Evolutionary conservation across 495 filamentous ascomycete genomes (phyloP), one percentile per base, ranked within the genome.

Genomic region (Paragyromitra xinjiangensis): DNA sequence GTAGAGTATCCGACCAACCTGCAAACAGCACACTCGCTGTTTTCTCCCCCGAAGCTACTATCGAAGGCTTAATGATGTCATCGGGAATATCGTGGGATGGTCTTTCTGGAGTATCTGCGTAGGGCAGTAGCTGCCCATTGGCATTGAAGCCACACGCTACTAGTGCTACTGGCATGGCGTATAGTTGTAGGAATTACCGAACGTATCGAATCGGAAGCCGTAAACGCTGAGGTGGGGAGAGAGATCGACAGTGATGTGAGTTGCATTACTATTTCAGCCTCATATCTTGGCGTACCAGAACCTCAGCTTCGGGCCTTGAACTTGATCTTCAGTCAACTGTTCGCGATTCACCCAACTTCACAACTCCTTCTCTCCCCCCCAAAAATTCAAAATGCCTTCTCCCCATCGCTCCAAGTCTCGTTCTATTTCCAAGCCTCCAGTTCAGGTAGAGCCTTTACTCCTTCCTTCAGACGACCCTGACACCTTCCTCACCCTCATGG

Each of bases 401-500:
- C 78, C 75, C 1, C 68, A 64, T 48, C 64, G 64, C 14, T 73
- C 75, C 9, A 64, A 53, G 6, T 73, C 76, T 34, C 48, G 56
- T 39, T 67, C 68, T 51, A 62, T 62, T 22, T 39, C 61, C 14
- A 66, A 73, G 5, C 53, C 6, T 39, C 40, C 69, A 7, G 12
- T 72, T 50, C 34, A 37, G 6, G 16, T 39, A 37, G 74, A 58
- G 51, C 69, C 74, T 9, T 55, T 79, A 7, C 75, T 79, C 19
- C 69, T 78, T 3, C 77, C 77, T 12, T 78, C 77, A 12, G 73
- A 78, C 39, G 78, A 83, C 65, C 51, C 71, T 7, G 50, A 73
- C 12, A 78, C 83, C 51, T 86, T 86, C 78, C 83, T 84, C 34
- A 79, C 81, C 51, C 66, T 84, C 61, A 79, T 86, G 78, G 80